Evolutionary conservation across 2,329 filamentous ascomycete genomes (phyloP).

Genomic region (Paracoccidioides lutzii): DNA sequence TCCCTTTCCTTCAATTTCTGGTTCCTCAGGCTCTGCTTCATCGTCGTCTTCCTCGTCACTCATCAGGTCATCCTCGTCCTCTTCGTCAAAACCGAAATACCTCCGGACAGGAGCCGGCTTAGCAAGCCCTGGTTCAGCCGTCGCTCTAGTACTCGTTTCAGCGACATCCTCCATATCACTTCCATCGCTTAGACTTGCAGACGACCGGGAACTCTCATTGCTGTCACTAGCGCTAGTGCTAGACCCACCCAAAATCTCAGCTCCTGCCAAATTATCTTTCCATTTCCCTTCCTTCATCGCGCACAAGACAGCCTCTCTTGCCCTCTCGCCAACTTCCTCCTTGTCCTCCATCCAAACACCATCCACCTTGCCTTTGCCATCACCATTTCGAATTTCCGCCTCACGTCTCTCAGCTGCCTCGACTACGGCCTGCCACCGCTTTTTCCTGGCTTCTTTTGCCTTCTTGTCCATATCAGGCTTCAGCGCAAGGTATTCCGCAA

Average conservation of each 20-base stretch:
- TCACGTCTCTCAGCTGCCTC: conserved; percentile 71
- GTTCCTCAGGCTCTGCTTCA: conserved; percentile 13
- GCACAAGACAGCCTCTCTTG: conserved; percentile 61
- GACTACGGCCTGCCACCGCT: conserved; percentile 76
- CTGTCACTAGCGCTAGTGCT: conserved; percentile 28
- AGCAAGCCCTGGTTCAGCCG: conserved; percentile 15
- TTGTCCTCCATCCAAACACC: conserved; percentile 93
- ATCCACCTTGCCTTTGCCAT: conserved; percentile 54
- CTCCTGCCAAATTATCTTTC: conserved; percentile 31
- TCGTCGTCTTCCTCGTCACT: conserved; percentile 33
- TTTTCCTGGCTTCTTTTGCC: conserved; percentile 73
- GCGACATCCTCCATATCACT: conserved; percentile 25
- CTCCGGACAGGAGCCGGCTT: conserved; percentile 20
- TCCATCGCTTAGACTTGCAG: conserved; percentile 22
- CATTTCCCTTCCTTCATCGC: conserved; percentile 51
- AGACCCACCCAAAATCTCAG: conserved; percentile 22
- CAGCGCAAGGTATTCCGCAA: conserved; percentile 87
- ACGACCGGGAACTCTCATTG: conserved; percentile 20
- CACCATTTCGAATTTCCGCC: conserved; percentile 63
- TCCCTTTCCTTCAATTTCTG: conserved; percentile 22
- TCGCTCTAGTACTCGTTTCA: conserved; percentile 16
- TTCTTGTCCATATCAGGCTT: conserved; percentile 96
- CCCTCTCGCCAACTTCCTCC: conserved; percentile 76
- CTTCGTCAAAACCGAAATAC: conserved; percentile 37
- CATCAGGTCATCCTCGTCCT: conserved; percentile 29